Evolutionary conservation across 2,329 filamentous ascomycete species (phyloP).

Genomic region (Colletotrichum destructivum): DNA sequence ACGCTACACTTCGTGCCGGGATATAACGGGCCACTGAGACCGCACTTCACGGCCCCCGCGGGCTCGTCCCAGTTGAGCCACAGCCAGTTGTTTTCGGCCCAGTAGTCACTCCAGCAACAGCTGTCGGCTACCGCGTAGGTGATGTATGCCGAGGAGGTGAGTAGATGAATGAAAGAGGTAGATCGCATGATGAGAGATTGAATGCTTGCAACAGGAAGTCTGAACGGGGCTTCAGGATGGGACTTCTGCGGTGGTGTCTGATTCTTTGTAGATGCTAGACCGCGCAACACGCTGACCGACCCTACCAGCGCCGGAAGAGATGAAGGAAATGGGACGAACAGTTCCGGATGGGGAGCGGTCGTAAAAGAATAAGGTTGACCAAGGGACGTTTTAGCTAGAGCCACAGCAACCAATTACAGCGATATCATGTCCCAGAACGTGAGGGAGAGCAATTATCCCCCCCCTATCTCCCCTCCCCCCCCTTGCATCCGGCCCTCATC

Average conservation of each 20-base stretch:
- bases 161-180: background rate
- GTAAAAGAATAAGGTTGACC: background rate
- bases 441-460: too few species aligned
- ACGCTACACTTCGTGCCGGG: conserved; percentile 13
- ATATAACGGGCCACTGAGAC: background rate
- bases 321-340: background rate
- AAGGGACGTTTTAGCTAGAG: background rate
- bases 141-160: conserved; percentile 2
- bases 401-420: background rate
- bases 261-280: background rate
- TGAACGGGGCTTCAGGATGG: background rate
- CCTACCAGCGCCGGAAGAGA: background rate
- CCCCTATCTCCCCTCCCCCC: background rate
- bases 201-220: background rate
- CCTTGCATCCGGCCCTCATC: background rate
- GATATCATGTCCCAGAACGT: background rate
- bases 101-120: conserved; percentile 20
- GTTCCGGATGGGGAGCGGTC: background rate
- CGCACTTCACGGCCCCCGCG: conserved; percentile 18
- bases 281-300: background rate
- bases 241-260: background rate
- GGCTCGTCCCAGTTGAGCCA: conserved; percentile 22
- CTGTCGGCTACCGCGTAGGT: background rate
- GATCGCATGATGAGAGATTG: conserved; percentile 1
- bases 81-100: conserved; percentile 2